A percentile compares a stretch with the other conserved stretches of the same genome.
Evolutionary conservation across 345 rosid species (phyloP).

Genomic region (Syzygium aqueum): DNA sequence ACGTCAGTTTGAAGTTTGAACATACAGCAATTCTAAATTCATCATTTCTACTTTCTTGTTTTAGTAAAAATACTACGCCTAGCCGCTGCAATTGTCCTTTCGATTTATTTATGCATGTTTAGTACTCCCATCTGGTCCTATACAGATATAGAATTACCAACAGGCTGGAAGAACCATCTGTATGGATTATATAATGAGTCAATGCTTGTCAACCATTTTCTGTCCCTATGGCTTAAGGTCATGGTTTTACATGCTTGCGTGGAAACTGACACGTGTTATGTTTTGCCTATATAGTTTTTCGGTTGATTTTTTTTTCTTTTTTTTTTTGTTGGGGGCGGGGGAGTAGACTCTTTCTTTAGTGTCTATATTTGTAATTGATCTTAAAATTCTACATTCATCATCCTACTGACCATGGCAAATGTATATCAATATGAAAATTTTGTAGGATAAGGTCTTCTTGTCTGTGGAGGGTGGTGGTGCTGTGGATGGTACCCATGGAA

Average conservation of each 20-base stretch:
- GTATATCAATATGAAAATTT: background rate
- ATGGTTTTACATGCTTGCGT: background rate
- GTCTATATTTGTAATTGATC: background rate
- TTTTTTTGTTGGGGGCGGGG: background rate
- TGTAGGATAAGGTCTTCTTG: background rate
- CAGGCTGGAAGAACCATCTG: background rate
- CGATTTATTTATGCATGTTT: background rate
- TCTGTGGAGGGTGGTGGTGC: background rate
- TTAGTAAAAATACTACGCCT: background rate
- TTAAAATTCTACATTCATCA: background rate
- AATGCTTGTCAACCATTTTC: background rate
- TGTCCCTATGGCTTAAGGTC: background rate
- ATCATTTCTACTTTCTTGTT: background rate
- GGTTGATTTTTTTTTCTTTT: background rate
- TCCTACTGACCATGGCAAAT: background rate
- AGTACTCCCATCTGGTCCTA: background rate
- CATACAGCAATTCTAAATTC: background rate
- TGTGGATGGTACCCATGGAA: background rate
- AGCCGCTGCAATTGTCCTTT: background rate
- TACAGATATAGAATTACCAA: background rate
- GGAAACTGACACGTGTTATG: background rate
- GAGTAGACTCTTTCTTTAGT: background rate
- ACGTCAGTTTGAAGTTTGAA: background rate
- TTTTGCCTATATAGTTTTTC: background rate
- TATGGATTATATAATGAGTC: background rate